Conservation (phyloP, 805 yeast genomes). For the Phaffomyces thermotolerans region DNA sequence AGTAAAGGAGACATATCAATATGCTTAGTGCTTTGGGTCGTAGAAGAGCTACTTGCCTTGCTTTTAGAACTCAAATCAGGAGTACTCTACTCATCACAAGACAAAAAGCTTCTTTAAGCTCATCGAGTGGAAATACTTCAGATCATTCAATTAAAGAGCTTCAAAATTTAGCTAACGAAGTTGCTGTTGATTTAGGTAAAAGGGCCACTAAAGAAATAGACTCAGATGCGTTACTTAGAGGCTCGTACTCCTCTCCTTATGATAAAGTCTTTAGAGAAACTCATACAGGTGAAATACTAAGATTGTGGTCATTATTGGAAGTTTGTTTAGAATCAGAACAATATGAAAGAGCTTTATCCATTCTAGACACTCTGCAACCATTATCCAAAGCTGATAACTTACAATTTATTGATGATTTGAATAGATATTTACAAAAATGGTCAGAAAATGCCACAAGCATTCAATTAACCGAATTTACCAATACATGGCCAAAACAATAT, state of each 20-base stretch:
- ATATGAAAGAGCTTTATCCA: conserved; percentile 60
- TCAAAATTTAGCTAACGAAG: not conserved
- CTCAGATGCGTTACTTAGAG: conserved; percentile 9
- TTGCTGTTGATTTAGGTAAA: not conserved
- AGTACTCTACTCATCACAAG: not conserved
- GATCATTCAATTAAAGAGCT: conserved; percentile 3
- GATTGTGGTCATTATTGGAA: conserved; percentile 71
- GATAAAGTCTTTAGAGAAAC: conserved; percentile 19
- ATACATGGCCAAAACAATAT: conserved; percentile 25
- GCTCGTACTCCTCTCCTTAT: conserved; percentile 15
- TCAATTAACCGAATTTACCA: conserved; percentile 39
- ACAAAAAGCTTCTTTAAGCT: conserved; percentile 1
- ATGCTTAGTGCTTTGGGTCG: conserved; percentile 1
- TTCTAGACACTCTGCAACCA: conserved; percentile 54
- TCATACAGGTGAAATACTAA: conserved; percentile 48
- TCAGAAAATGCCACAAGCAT: conserved; percentile 32
- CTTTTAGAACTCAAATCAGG: not conserved
- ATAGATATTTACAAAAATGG: conserved; percentile 47
- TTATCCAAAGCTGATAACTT: conserved; percentile 32
- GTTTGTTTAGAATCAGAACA: conserved; percentile 66
- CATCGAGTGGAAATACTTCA: not conserved
- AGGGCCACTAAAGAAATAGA: conserved; percentile 3
- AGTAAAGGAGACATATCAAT: not conserved
- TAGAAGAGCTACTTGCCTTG: not conserved
- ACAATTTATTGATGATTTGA: conserved; percentile 58